A percentile compares a stretch with the other conserved stretches of the same genome.
These are phyloP conservation scores for Aspergillus glaucus DNA, from an alignment of 2,329 filamentous ascomycete species.

Conservation along the genomic window DNA sequence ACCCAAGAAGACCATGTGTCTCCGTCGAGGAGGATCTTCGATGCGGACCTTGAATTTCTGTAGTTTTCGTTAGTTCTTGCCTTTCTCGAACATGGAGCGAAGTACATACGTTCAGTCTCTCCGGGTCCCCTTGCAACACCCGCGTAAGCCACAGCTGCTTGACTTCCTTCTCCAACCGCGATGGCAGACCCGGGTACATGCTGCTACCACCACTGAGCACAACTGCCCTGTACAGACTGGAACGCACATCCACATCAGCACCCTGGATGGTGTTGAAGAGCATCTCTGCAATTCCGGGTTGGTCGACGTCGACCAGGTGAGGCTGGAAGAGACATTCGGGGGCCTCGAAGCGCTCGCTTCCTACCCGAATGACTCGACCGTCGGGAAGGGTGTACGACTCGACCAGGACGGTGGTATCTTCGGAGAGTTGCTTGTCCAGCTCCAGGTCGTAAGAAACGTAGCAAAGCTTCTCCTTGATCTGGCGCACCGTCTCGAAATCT, in stretches of 20 bases:
- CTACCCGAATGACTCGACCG: constrained; percentile 90
- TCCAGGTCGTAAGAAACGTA: constrained; percentile 98
- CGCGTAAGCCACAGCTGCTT: constrained; percentile 97
- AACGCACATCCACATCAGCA: constrained; percentile 89
- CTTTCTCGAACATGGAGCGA: not conserved
- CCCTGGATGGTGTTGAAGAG: constrained; percentile 98
- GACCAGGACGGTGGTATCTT: constrained; percentile 94
- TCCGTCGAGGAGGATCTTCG: constrained; percentile 88
- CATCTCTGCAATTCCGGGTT: constrained; percentile 93
- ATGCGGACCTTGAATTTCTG: constrained; percentile 99
- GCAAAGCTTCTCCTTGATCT: constrained; percentile 99
- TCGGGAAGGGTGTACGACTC: constrained; percentile 97
- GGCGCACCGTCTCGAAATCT: constrained; percentile 96
- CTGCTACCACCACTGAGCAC: constrained; percentile 93
- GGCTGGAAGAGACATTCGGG: constrained; percentile 98
- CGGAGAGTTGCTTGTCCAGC: constrained; percentile 88
- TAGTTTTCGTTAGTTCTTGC: not conserved
- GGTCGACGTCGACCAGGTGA: constrained; percentile 94
- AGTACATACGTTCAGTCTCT: constrained; percentile 64
- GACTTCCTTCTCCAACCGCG: constrained; percentile 91
- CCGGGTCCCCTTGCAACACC: constrained; percentile 83
- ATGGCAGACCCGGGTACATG: constrained; percentile 97
- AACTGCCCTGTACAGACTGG: constrained; percentile 92
- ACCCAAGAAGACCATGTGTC: constrained; percentile 99
- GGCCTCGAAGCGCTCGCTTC: constrained; percentile 94